Base-by-base conservation (phyloP, 306 rosid genomes). In the Glycyrrhiza uralensis region DNA sequence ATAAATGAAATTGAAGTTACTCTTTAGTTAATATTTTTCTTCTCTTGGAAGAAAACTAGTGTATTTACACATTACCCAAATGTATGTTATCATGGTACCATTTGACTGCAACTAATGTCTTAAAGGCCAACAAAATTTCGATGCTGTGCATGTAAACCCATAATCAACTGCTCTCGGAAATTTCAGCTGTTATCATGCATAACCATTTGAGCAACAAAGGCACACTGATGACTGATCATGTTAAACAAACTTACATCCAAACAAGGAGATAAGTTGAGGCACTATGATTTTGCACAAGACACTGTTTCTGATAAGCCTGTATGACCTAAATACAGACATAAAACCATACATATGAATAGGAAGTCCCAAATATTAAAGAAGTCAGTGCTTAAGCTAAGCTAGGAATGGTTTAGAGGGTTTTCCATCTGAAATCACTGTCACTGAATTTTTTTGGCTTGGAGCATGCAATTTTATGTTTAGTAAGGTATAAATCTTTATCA, bases 201-300 rank as follows among this genome's bases (percentile, higher is more conserved):
- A 72, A 75, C 56, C 38, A 60, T 42, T 18, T 61, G 38, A 52
- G 63, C 18, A 62, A 58, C 41, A 15, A 69, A 60, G 69, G 14
- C 39, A 55, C 32, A 47, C 65, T 46, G 50, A 35, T 63, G 24
- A 47, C 65, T 46, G 50, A 35, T 63, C 5, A 12, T 8, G 41
- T 23, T 26, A 41, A 68, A 57, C 50, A 66, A 58, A 67, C 35
- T 29, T 66, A 41, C 7, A 51, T 42, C 57, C 57, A 49, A 80
- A 61, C 55, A 29, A 42, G 19, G 8, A 61, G 32, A 79, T 18
- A 52, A 7, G 64, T 67, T 71, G 26, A 61, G 47, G 80, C 38
- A 30, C 19, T 74, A 59, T 38, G 46, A 2, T 51, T 80, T 75
- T 69, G 7, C 76, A 51, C 24, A 54, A 41, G 59, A 68, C 67